Percentiles rank a stretch among this genome's conserved stretches.
phyloP scores from a whole-genome alignment of 345 rosid genomes.

The Kernera saxatilis region DNA sequence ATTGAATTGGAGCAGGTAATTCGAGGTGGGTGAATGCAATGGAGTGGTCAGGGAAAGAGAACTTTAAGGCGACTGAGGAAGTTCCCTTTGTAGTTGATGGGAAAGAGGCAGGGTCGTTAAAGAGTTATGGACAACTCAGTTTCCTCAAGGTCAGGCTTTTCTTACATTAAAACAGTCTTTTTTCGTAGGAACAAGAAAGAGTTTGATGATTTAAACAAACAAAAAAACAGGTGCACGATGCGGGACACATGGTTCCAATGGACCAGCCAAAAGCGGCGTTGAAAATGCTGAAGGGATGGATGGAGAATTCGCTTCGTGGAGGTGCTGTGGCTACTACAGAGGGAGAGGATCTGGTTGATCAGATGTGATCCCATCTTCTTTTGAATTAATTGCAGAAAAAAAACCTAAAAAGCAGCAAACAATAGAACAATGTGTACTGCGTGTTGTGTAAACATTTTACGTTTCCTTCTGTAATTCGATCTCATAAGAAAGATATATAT shows the following conservation, averaged over 20 bases:
- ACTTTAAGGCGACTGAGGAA: constrained; percentile 58
- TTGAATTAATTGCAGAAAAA: neutral
- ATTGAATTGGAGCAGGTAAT: constrained; percentile 54
- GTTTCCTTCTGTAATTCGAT: neutral
- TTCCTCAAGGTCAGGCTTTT: constrained; percentile 77
- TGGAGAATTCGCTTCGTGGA: constrained; percentile 41
- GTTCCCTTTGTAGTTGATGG: constrained; percentile 69
- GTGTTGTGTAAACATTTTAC: neutral
- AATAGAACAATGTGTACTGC: neutral
- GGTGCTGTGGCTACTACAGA: constrained; percentile 13
- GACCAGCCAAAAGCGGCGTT: constrained; percentile 90
- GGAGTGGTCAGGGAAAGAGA: constrained; percentile 87
- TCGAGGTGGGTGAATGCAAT: constrained; percentile 99
- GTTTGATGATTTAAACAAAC: constrained; percentile 1
- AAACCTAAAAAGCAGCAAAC: neutral
- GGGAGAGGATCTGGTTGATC: constrained; percentile 45
- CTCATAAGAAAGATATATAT: neutral
- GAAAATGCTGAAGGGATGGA: constrained; percentile 89
- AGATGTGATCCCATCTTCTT: constrained; percentile 43
- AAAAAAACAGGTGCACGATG: constrained; percentile 61
- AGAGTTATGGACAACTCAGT: constrained; percentile 65
- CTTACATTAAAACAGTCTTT: neutral
- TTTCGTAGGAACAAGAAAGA: neutral
- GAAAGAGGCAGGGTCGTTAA: constrained; percentile 70
- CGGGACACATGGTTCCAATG: constrained; percentile 99